phyloP scores from a whole-genome alignment of 1,139 yeast genomes.

The Citeromyces hawaiiensis region DNA sequence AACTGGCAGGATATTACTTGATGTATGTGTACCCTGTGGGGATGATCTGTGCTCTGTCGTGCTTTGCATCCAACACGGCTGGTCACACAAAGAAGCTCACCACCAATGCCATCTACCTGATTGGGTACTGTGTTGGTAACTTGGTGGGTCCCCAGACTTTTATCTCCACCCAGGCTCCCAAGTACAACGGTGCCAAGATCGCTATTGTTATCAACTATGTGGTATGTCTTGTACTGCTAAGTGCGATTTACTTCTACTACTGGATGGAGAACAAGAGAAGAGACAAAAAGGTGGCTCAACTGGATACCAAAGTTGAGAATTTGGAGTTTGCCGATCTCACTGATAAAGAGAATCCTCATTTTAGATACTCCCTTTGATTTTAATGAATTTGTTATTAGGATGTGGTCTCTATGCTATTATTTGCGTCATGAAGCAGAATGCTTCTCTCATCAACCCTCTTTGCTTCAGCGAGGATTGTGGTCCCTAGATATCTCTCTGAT shows the following conservation, averaged over 20 bases:
- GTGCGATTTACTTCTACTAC: slow-evolving; percentile 10
- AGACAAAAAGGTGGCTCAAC: slow-evolving; percentile 12
- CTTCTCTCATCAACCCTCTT: too few relatives aligned
- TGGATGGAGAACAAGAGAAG: slow-evolving; percentile 15
- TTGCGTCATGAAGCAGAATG: too few relatives aligned
- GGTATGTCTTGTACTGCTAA: slow-evolving; percentile 9
- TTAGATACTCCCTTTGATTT: too few relatives aligned
- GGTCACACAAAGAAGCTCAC: slow-evolving; percentile 59
- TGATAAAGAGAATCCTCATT: too few relatives aligned
- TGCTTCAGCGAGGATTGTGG: too few relatives aligned
- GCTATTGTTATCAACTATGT: slow-evolving; percentile 16
- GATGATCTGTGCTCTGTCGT: too few relatives aligned
- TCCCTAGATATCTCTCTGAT: too few relatives aligned
- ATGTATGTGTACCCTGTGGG: slow-evolving; percentile 20
- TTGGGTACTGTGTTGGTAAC: slow-evolving; percentile 58
- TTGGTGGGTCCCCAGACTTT: slow-evolving; percentile 45
- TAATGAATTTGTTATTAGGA: too few relatives aligned
- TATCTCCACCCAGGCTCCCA: slow-evolving; percentile 26
- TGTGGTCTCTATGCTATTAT: too few relatives aligned
- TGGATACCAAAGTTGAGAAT: too few relatives aligned
- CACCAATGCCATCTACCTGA: slow-evolving; percentile 40
- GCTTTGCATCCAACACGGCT: slow-evolving; percentile 31
- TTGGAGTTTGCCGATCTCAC: too few relatives aligned
- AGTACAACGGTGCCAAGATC: slow-evolving; percentile 26
- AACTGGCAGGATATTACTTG: slow-evolving; percentile 27